Evolutionary conservation across 1,284 basidiomycete genomes (phyloP), one percentile per base, ranked within the genome.

Genomic region (Ustilago tritici): DNA sequence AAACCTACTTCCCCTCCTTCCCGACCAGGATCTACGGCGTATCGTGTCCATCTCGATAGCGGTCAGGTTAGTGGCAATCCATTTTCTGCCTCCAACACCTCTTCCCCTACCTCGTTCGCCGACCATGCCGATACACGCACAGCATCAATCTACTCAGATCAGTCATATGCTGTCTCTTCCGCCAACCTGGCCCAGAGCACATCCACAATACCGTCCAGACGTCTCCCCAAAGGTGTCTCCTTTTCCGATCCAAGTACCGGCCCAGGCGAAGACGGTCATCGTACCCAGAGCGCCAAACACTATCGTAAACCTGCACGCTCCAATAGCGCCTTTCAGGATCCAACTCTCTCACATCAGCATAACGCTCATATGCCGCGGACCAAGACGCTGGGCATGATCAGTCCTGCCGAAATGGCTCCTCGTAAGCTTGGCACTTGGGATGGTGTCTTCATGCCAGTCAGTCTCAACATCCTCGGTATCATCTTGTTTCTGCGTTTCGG

Each of bases 401-500:
- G 65, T 47, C 69, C 71, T 12, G 65, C 71, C 32, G 79, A 81
- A 60, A 73, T 76, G 53, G 70, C 76, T 2, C 79, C 83, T 23
- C 76, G 83, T 31, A 85, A 85, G 67, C 79, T 85, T 4, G 84
- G 84, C 6, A 85, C 84, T 11, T 85, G 82, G 81, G 82, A 85
- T 47, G 84, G 84, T 43, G 84, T 85, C 36, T 85, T 85, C 38
- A 80, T 85, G 75, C 84, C 84, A 14, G 83, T 85, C 71, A 82
- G 81, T 65, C 80, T 85, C 50, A 85, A 85, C 71, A 84, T 85
- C 54, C 68, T 85, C 35, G 84, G 84, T 46, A 84, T 85, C 69
- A 85, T 85, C 43, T 73, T 85, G 63, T 85, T 85, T 55, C 64
- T 85, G 40, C 82, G 84, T 53, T 85, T 85, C 61, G 84, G 84